phyloP scores from a whole-genome alignment of 2,329 filamentous ascomycete species.

The Penicillium sp. region DNA sequence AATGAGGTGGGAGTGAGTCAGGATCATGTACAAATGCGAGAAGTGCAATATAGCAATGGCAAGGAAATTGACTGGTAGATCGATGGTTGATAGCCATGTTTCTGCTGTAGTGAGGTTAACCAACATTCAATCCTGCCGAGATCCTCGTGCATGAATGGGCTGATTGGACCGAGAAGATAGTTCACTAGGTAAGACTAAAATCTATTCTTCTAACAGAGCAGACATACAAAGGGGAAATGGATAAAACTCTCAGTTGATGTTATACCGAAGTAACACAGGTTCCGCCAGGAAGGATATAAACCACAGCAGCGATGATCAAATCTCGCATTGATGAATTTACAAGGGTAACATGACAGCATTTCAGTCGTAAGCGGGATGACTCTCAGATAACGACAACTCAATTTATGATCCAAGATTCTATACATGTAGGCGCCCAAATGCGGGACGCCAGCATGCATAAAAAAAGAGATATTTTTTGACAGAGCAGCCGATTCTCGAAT shows the following conservation, averaged over 20 bases:
- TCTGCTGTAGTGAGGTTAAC: neutral
- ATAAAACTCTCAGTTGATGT: neutral
- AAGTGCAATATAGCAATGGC: neutral
- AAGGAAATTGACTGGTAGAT: neutral
- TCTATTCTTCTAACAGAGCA: neutral
- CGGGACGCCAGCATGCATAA: neutral
- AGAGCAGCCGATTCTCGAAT: neutral
- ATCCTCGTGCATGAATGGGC: no score
- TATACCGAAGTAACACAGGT: neutral
- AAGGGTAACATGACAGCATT: conserved; percentile 10
- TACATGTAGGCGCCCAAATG: neutral
- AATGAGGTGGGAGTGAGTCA: neutral
- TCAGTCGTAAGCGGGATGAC: conserved; percentile 11
- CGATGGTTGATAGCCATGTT: neutral
- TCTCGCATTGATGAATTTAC: neutral
- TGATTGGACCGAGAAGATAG: neutral
- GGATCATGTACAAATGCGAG: neutral
- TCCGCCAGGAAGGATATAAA: neutral
- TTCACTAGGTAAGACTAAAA: neutral
- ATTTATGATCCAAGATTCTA: neutral
- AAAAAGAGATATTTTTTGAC: neutral
- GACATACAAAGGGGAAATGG: neutral
- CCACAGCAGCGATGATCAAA: neutral
- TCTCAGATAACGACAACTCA: neutral
- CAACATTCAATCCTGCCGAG: no score